A percentile compares a stretch with the other conserved stretches of the same genome.
These are phyloP conservation scores for Zygosaccharomyces pseudorouxii DNA, from an alignment of 805 yeast species.

Conservation along the genomic window DNA sequence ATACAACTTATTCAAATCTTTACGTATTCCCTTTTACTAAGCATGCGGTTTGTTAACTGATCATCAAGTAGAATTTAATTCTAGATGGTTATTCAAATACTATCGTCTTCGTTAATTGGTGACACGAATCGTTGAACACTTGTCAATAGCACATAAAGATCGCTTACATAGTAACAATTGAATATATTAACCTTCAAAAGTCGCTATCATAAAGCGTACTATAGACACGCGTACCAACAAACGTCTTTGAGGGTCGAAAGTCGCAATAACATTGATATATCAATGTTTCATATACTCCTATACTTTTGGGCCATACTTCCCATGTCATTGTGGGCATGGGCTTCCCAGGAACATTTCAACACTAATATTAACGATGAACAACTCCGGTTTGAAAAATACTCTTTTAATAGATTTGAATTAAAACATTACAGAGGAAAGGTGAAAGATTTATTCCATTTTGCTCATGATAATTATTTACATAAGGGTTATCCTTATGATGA, in stretches of 20 bases:
- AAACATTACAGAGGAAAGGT: constrained; percentile 42
- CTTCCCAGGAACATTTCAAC: background rate
- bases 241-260: background rate
- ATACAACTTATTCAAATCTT: no score
- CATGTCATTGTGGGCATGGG: background rate
- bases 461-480: constrained; percentile 63
- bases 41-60: no score
- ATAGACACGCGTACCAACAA: background rate
- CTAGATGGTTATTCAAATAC: background rate
- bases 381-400: constrained; percentile 10
- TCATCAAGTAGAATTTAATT: no score
- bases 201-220: no score
- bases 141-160: background rate
- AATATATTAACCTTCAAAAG: background rate
- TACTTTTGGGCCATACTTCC: background rate
- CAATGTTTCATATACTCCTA: constrained; percentile 1
- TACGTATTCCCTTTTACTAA: no score
- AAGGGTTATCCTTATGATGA: constrained; percentile 82
- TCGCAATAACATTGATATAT: background rate
- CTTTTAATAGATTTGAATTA: constrained; percentile 34
- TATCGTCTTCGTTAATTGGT: background rate
- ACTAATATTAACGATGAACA: background rate
- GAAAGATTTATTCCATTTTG: constrained; percentile 59
- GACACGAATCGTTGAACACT: background rate
- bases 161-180: background rate